phyloP scores from a whole-genome alignment of 2,329 filamentous ascomycete species.

The Colletotrichum cordylinicola region DNA sequence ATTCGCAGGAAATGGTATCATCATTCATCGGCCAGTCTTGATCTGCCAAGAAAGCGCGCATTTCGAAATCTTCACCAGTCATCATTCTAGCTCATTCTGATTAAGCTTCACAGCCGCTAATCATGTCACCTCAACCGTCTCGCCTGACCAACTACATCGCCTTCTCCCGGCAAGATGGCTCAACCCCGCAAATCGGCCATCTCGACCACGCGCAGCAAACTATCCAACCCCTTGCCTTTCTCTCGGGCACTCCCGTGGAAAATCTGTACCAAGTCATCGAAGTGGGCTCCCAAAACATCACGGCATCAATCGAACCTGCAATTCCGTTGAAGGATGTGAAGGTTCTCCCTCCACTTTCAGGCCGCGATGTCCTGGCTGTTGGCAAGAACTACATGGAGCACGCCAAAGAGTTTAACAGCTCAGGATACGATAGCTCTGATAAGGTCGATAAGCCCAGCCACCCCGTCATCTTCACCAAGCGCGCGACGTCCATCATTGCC shows the following conservation, averaged over 20 bases:
- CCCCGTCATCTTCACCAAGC: conserved; percentile 62
- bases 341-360: conserved; percentile 51
- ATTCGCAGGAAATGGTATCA: conserved; percentile 18
- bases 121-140: not conserved
- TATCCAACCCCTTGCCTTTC: conserved; percentile 49
- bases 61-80: not conserved
- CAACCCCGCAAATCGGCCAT: not conserved
- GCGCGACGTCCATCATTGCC: conserved; percentile 57
- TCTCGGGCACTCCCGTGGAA: conserved; percentile 49
- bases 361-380: conserved; percentile 58
- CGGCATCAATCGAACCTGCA: conserved; percentile 32
- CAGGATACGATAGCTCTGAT: conserved; percentile 60
- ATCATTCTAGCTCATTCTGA: not conserved
- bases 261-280: conserved; percentile 59
- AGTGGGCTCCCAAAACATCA: conserved; percentile 43
- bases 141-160: not conserved
- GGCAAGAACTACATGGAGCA: conserved; percentile 65
- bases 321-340: conserved; percentile 40
- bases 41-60: not conserved
- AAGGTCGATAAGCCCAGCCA: conserved; percentile 57
- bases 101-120: not conserved
- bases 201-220: not conserved
- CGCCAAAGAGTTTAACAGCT: conserved; percentile 61
- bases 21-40: not conserved
- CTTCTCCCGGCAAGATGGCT: not conserved